Conservation (phyloP, 2,329 filamentous ascomycete species). For the Fusarium hainanense region DNA sequence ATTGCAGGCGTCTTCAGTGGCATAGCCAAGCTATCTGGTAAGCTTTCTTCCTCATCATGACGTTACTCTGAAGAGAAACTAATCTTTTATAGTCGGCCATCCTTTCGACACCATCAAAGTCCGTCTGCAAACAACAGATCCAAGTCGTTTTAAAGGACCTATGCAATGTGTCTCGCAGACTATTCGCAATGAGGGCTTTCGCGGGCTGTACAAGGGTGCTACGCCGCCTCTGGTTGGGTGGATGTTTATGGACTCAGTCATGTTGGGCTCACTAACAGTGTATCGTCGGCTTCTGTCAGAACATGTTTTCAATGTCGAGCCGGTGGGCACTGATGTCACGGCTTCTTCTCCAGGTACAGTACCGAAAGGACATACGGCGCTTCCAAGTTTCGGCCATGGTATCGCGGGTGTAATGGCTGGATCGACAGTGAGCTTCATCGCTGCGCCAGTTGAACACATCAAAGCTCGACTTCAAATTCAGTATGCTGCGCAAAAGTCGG, state of each 20-base stretch:
- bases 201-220: slow-evolving; percentile 93
- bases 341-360: slow-evolving; percentile 21
- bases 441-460: slow-evolving; percentile 93
- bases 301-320: slow-evolving; percentile 74
- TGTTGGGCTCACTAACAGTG: slow-evolving; percentile 91
- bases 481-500: slow-evolving; percentile 81
- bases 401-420: slow-evolving; percentile 89
- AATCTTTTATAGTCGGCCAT: slow-evolving; percentile 63
- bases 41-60: slow-evolving; percentile 43
- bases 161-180: slow-evolving; percentile 88
- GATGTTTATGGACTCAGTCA: slow-evolving; percentile 96
- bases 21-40: slow-evolving; percentile 87
- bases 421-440: slow-evolving; percentile 90
- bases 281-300: slow-evolving; percentile 88
- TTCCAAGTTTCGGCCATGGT: slow-evolving; percentile 85
- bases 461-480: slow-evolving; percentile 95
- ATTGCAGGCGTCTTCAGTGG: slow-evolving; percentile 96
- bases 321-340: slow-evolving; percentile 25
- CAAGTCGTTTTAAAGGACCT: slow-evolving; percentile 83
- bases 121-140: slow-evolving; percentile 86
- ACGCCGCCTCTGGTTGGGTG: slow-evolving; percentile 92
- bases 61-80: slow-evolving; percentile 4
- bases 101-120: slow-evolving; percentile 98
- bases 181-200: slow-evolving; percentile 83
- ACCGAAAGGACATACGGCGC: slow-evolving; percentile 50